Base-by-base conservation (phyloP, 2,329 filamentous ascomycete genomes). In the Samsoniella hepiali region DNA sequence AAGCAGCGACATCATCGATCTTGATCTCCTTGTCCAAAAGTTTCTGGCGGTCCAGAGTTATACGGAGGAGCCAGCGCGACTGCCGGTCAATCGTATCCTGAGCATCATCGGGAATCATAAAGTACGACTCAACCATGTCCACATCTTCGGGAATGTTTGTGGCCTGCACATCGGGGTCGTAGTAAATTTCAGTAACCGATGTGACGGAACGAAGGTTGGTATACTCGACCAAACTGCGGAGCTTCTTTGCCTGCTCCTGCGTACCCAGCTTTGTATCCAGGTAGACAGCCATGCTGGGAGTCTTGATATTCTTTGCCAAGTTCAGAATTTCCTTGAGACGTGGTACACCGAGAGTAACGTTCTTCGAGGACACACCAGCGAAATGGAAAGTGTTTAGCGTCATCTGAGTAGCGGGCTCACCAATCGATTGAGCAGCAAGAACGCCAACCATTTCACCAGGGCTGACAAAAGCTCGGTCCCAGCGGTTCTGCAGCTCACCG, bases 331-430 rank as follows among this genome's bases (percentile, higher is more conserved):
- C 95, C 84, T 99, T 99, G 57, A 99, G 86, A 88, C 95, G 94
- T 50, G 95, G 95, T 50, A 99, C 95, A 92, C 95, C 95, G 56
- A 99, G 88, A 0, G 95, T 99, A 62, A 99, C 94, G 83, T 99
- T 99, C 89, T 99, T 99, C 31, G 94, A 97, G 44, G 96, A 97
- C 65, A 99, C 93, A 97, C 95, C 95, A 77, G 95, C 93, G 77
- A 99, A 99, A 83, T 99, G 95, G 90, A 99, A 99, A 31, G 95
- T 99, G 81, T 99, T 99, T 65, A 99, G 81, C 1, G 95, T 99
- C 95, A 99, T 99, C 82, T 99, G 95, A 1, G 95, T 99, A 29
- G 95, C 96, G 47, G 95, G 95, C 77, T 99, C 95, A 80, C 95
- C 95, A 74, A 99, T 99, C 38, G 95, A 99, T 79, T 99, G 95